Evolutionary conservation across 2,329 filamentous ascomycete genomes (phyloP), one percentile per base, ranked within the genome.

Genomic region (Fusarium neocosmosporiellum): DNA sequence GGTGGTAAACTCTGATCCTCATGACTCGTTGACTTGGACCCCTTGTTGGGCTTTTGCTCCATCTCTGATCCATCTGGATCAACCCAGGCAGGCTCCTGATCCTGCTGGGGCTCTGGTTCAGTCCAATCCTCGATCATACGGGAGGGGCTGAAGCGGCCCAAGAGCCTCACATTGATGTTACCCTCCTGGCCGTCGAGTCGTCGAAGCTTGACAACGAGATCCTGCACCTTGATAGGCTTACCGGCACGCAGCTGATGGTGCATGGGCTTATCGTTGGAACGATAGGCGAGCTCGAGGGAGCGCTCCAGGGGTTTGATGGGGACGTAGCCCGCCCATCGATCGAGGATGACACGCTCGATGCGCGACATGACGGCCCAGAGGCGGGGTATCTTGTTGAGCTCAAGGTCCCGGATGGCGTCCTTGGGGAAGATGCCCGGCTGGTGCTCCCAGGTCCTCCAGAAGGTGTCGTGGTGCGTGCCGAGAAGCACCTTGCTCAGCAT

Each of bases 281-380:
- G 73, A 43, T 75, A 78, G 8, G 78, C 74, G 2, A 73, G 66
- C 33, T 78, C 74, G 18, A 82, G 73, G 4, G 75, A 65, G 11
- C 67, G 66, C 14, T 69, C 75, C 8, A 83, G 80, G 10, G 75
- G 48, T 46, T 77, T 75, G n/a, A 69, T 41, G 20, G 80, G 80
- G 37, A 66, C 63, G 61, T 80, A 82, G 20, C 73, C 78, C 7
- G 74, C 68, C 65, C 78, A 81, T 16, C 59, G 67, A 10, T 69
- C 57, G 16, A 82, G 73, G n/a, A 83, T 78, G 58, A 74, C 74
- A 61, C 77, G 77, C 65, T 83, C 81, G 7, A 79, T 61, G 34
- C 74, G 74, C 5, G 78, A 76, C 68, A 78, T 76, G 11, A 82
- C 64, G 22, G 65, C 48, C 20, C 57, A 64, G n/a, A 54, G n/a